Conservation (phyloP, 768 basidiomycete species). For the Gloeostereum incarnatum region DNA sequence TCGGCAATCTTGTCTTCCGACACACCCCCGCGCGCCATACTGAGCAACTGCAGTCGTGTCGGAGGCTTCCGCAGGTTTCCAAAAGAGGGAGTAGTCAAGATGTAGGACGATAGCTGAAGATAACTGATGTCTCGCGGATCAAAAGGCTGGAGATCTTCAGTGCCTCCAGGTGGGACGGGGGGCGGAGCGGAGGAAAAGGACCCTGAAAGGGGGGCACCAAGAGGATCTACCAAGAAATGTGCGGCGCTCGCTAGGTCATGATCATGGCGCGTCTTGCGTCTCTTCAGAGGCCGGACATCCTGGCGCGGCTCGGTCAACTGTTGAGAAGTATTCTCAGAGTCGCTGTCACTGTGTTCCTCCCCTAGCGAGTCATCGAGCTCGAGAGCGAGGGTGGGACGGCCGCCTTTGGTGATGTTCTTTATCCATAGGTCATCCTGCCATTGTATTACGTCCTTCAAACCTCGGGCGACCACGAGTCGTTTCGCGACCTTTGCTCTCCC, state of each 20-base stretch:
- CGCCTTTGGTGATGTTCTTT: constrained; percentile 24
- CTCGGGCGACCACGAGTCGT: constrained; percentile 55
- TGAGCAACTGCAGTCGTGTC: constrained; percentile 60
- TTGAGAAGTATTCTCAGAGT: background rate
- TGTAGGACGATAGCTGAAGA: constrained; percentile 42
- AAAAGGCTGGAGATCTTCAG: constrained; percentile 18
- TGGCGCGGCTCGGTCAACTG: constrained; percentile 3
- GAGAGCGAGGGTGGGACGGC: constrained; percentile 26
- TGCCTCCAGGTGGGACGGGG: constrained; percentile 6
- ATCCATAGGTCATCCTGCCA: constrained; percentile 58
- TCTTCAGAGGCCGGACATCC: constrained; percentile 15
- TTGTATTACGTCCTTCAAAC: constrained; percentile 59
- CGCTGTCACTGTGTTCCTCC: constrained; percentile 19
- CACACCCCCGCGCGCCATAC: constrained; percentile 47
- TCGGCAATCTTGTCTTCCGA: constrained; percentile 43
- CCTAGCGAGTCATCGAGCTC: constrained; percentile 22
- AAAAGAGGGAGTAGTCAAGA: constrained; percentile 36
- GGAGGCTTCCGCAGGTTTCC: constrained; percentile 18
- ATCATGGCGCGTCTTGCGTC: constrained; percentile 18
- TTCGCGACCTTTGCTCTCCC: constrained; percentile 55
- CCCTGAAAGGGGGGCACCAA: constrained; percentile 21
- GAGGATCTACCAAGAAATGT: constrained; percentile 50
- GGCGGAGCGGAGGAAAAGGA: constrained; percentile 5
- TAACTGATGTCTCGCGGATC: too few species aligned
- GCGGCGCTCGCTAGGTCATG: constrained; percentile 36